Conservation (phyloP, 257 asterid species). For the Gardenia jasminoides region DNA sequence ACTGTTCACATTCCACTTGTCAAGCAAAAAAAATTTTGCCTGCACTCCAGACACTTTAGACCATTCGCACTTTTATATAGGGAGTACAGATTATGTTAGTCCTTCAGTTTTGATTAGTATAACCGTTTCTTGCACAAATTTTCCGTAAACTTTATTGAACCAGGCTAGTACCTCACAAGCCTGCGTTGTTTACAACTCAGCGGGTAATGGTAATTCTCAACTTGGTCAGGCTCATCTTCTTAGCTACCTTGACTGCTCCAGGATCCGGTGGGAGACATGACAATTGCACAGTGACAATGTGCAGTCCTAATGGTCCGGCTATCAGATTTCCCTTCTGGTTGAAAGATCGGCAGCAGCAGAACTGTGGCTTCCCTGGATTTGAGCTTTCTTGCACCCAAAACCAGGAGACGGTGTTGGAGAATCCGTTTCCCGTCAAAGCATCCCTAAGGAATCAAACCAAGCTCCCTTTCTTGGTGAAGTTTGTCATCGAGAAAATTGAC, state of each 20-base stretch:
- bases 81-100: too few relatives aligned
- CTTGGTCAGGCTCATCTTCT: not conserved
- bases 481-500: not conserved
- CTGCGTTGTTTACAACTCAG: too few relatives aligned
- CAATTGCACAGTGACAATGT: not conserved
- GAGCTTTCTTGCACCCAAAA: not conserved
- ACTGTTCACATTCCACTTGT: too few relatives aligned
- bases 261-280: not conserved
- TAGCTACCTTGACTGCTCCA: not conserved
- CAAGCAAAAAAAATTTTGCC: too few relatives aligned
- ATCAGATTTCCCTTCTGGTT: conserved; percentile 1
- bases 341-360: not conserved
- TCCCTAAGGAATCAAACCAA: not conserved
- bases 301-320: not conserved
- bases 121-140: too few relatives aligned
- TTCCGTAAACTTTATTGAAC: too few relatives aligned
- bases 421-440: not conserved
- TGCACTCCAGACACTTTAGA: too few relatives aligned
- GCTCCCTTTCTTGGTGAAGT: conserved; percentile 10
- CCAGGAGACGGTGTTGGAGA: conserved; percentile 9
- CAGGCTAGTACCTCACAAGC: too few relatives aligned
- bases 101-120: too few relatives aligned
- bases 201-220: not conserved
- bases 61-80: too few relatives aligned
- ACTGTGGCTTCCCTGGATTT: conserved; percentile 18